phyloP scores from a whole-genome alignment of 2,329 filamentous ascomycete genomes.

The Venturiaceae sp. region DNA sequence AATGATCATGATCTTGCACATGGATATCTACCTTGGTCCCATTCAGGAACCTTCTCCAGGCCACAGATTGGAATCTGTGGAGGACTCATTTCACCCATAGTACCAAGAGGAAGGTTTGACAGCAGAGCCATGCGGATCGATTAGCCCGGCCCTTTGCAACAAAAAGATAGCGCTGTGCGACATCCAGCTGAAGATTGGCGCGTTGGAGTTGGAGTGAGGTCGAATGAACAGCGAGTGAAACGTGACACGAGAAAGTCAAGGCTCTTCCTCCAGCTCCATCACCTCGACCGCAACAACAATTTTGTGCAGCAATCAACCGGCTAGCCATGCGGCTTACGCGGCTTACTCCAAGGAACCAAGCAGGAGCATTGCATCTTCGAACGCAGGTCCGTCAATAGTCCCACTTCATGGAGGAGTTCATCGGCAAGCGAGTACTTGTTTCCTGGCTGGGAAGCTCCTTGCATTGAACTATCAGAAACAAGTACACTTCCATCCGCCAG shows the following conservation, averaged over 20 bases:
- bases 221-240: neutral
- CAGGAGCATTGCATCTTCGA: neutral
- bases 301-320: neutral
- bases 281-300: neutral
- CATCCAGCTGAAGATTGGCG: neutral
- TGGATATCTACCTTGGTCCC: neutral
- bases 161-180: neutral
- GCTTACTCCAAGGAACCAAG: neutral
- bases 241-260: neutral
- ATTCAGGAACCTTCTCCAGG: neutral
- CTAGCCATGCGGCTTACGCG: neutral
- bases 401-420: neutral
- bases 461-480: neutral
- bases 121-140: neutral
- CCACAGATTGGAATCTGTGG: neutral
- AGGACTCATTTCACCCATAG: neutral
- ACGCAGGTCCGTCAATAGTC: neutral
- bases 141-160: neutral
- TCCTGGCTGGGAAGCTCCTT: neutral
- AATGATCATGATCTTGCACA: neutral
- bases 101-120: neutral
- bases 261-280: neutral
- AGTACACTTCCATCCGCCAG: neutral
- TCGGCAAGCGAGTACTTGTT: neutral
- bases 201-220: neutral